These are phyloP conservation scores for Glycyrrhiza uralensis DNA, from an alignment of 306 rosid species.

Conservation along the genomic window DNA sequence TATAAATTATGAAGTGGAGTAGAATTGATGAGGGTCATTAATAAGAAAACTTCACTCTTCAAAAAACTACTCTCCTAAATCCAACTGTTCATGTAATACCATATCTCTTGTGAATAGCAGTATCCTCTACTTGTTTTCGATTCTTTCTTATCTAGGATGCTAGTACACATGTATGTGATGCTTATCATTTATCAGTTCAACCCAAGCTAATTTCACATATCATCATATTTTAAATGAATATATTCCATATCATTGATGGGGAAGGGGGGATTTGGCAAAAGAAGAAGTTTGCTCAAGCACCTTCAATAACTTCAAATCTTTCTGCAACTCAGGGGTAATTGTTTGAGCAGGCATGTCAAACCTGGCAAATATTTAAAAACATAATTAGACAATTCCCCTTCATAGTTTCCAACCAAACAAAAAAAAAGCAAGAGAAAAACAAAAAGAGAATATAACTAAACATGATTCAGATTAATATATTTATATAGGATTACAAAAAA, in stretches of 20 bases:
- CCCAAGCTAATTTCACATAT: background rate
- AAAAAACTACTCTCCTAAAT: background rate
- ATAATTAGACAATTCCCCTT: background rate
- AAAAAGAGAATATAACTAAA: background rate
- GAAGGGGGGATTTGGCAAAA: background rate
- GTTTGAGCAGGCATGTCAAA: conserved; percentile 84
- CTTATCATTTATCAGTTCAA: too few relatives aligned
- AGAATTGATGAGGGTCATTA: background rate
- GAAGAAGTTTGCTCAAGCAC: conserved; percentile 35
- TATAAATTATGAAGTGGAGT: background rate
- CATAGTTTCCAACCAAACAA: background rate
- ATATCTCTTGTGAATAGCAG: background rate
- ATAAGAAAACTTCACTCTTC: background rate
- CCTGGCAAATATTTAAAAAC: conserved; percentile 45
- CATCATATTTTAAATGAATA: background rate
- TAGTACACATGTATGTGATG: background rate
- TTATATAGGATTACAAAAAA: background rate
- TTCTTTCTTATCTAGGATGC: background rate
- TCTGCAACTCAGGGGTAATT: conserved; percentile 72
- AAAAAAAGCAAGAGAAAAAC: background rate
- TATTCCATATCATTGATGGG: background rate
- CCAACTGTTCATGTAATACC: background rate
- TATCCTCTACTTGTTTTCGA: background rate
- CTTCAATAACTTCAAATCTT: conserved; percentile 69
- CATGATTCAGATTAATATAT: background rate